phyloP scores from a whole-genome alignment of 2,329 filamentous ascomycete species.

The Fusarium coffeatum region DNA sequence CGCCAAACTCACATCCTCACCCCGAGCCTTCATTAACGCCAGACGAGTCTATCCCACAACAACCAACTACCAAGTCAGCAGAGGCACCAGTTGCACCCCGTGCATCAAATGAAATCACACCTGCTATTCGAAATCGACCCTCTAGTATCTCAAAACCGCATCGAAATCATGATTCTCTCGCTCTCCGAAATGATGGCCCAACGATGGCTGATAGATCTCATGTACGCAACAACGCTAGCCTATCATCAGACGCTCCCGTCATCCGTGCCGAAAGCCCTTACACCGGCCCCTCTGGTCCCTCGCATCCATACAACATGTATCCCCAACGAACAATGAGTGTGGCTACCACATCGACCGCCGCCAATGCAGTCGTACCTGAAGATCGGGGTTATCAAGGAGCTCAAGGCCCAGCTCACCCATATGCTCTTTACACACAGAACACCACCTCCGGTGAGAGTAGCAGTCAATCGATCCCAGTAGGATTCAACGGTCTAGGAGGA shows the following conservation, averaged over 20 bases:
- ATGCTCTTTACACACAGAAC: constrained; percentile 86
- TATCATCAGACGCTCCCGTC: constrained; percentile 53
- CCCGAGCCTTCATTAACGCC: constrained; percentile 14
- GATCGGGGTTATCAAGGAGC: constrained; percentile 66
- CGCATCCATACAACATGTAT: constrained; percentile 88
- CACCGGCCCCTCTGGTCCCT: constrained; percentile 76
- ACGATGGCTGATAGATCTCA: constrained; percentile 30
- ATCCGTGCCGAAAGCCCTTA: constrained; percentile 71
- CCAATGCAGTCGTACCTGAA: constrained; percentile 55
- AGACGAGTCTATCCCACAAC: constrained; percentile 30
- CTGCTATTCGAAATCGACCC: constrained; percentile 53
- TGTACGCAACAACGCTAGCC: constrained; percentile 45
- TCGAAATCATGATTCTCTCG: constrained; percentile 60
- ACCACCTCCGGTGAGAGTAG: constrained; percentile 65
- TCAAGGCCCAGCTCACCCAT: constrained; percentile 82
- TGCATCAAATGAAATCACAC: constrained; percentile 37
- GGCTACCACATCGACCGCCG: constrained; percentile 76
- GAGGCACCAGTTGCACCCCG: constrained; percentile 19
- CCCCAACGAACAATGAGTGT: constrained; percentile 77
- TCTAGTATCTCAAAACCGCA: constrained; percentile 69
- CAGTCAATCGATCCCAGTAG: constrained; percentile 69
- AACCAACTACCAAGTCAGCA: constrained; percentile 13
- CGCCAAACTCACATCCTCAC: constrained; percentile 42
- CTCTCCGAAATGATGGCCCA: constrained; percentile 63
- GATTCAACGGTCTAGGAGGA: constrained; percentile 76